Evolutionary conservation across 2,329 filamentous ascomycete genomes (phyloP).

Genomic region (Sordariomycetes sp.): DNA sequence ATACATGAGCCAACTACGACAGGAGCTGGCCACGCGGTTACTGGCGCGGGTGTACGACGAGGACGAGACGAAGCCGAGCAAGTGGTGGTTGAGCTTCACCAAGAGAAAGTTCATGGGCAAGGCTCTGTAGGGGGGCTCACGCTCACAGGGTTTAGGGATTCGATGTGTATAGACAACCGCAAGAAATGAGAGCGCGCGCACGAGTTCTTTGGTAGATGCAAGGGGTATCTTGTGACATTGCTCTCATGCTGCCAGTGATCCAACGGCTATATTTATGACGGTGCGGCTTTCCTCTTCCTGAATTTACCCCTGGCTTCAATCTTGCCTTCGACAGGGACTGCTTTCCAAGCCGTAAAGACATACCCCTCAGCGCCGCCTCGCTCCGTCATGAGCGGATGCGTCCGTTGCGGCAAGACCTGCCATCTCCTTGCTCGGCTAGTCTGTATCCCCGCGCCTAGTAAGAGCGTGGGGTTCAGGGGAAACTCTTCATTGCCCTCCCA

Average conservation of each 20-base stretch:
- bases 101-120: conserved; percentile 99
- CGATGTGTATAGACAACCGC: no score
- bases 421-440: conserved; percentile 69
- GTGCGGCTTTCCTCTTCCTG: conserved; percentile 58
- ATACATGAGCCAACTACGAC: conserved; percentile 86
- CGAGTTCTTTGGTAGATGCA: no score
- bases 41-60: conserved; percentile 82
- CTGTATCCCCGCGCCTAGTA: conserved; percentile 74
- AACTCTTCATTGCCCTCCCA: conserved; percentile 66
- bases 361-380: conserved; percentile 85
- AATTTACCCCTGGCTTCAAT: conserved; percentile 77
- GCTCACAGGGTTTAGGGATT: no score
- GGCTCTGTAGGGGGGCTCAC: conserved; percentile 48
- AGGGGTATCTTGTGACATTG: no score
- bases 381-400: conserved; percentile 89
- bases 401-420: conserved; percentile 87
- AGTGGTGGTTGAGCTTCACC: conserved; percentile 98
- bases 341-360: conserved; percentile 74
- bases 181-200: no score
- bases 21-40: conserved; percentile 78
- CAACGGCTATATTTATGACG: background rate
- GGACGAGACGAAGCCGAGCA: conserved; percentile 58
- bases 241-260: background rate
- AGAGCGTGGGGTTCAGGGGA: conserved; percentile 74
- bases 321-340: conserved; percentile 68